Evolutionary conservation across 2,329 filamentous ascomycete species (phyloP).

Genomic region (Dissoconium aciculare): DNA sequence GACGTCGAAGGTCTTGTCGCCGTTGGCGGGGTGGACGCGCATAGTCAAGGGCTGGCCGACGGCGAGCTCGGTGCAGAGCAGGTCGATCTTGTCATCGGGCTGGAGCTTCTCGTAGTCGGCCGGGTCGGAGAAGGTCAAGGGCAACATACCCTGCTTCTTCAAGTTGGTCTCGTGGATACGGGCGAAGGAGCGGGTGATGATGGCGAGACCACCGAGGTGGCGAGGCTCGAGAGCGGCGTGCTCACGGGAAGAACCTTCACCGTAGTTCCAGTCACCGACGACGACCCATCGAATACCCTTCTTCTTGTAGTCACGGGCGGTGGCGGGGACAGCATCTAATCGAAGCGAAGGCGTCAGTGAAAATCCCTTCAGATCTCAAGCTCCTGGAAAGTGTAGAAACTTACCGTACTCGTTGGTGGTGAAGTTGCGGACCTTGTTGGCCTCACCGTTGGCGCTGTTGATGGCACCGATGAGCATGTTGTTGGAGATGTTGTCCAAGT

Average conservation of each 20-base stretch:
- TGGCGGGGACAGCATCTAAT: conserved; percentile 80
- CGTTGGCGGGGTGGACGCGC: conserved; percentile 80
- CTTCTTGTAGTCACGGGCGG: conserved; percentile 96
- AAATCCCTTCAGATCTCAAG: too few species aligned
- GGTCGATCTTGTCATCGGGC: conserved; percentile 81
- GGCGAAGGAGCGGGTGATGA: conserved; percentile 89
- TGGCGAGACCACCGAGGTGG: conserved; percentile 90
- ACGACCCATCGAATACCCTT: conserved; percentile 96
- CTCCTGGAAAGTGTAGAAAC: too few species aligned
- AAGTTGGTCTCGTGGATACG: conserved; percentile 99
- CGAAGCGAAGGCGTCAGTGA: too few species aligned
- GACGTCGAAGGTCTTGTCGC: conserved; percentile 58
- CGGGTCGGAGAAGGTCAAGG: conserved; percentile 83
- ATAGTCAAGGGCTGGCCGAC: conserved; percentile 90
- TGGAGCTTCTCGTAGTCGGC: conserved; percentile 97
- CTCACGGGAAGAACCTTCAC: conserved; percentile 93
- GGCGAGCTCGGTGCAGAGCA: conserved; percentile 74
- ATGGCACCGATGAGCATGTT: conserved; percentile 98
- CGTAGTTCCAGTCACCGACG: conserved; percentile 98
- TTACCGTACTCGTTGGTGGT: conserved; percentile 69
- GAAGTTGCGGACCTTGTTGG: conserved; percentile 93
- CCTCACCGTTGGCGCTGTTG: conserved; percentile 90
- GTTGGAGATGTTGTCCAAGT: conserved; percentile 99
- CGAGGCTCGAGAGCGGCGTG: conserved; percentile 95
- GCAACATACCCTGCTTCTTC: conserved; percentile 99